Evolutionary conservation across 2,329 filamentous ascomycete species (phyloP), one percentile per base, ranked within the genome.

Genomic region (Nigrograna mackinnonii): DNA sequence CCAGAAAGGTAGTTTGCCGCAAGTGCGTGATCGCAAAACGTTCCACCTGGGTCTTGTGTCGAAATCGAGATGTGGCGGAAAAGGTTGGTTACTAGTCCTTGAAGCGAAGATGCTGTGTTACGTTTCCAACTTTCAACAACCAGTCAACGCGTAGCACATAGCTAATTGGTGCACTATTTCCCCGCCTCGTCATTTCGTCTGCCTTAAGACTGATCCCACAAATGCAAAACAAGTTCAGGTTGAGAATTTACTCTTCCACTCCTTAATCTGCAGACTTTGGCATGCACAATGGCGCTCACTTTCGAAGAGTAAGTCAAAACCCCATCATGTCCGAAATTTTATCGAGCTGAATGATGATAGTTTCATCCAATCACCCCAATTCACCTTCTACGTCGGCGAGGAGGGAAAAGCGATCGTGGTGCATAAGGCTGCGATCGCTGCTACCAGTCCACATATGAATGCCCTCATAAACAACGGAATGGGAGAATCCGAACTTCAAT

Each of bases 381-480:
- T 57, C 28, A 60, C 55, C 38, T 60, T 60, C 44, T 50, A 43
- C 30, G 30, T 58, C 30, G 55, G 57, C 28, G 11, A 50, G 14
- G 50, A 49, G 19, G 39, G 32, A 33, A 53, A 52, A 17, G 31
- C 50, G 9, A 50, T 60, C 18, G 41, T 51, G 16, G 50, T 58
- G 18, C 55, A 58, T 51, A 40, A 51, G 22, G 50, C 46, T 39
- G 54, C 50, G 21, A 52, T 59, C 34, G 54, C 54, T 30, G 47
- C 46, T 35, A 46, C 46, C 7, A 46, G 40, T 35, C 26, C 40
- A 20, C 43, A 46, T 31, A 30, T 58, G 28, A 18, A 54, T 48
- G 44, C 43, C 21, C 55, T 58, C 39, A 55, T 58, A 14, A 49
- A 51, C 41, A 44, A 46, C 19, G 43, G 43, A 36, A 18, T 22